These are phyloP conservation scores for Brassica juncea DNA, from an alignment of 345 rosid species.

Conservation along the genomic window DNA sequence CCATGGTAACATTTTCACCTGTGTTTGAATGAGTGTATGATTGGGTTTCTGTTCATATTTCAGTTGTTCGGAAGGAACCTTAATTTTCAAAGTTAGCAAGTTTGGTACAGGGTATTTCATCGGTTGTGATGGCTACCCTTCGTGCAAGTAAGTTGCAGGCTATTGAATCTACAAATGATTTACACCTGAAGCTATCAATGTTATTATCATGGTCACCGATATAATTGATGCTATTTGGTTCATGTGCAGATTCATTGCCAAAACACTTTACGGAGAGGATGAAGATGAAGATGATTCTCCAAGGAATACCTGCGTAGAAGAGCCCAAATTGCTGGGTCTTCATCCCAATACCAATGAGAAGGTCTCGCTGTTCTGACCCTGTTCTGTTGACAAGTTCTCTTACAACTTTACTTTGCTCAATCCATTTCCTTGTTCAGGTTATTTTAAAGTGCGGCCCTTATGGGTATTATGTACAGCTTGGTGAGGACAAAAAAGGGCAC, in stretches of 20 bases:
- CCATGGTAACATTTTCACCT: slow-evolving; percentile 1
- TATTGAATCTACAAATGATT: not conserved
- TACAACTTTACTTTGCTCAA: slow-evolving; percentile 18
- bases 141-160: slow-evolving; percentile 79
- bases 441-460: slow-evolving; percentile 92
- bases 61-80: slow-evolving; percentile 87
- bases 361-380: slow-evolving; percentile 52
- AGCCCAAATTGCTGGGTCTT: slow-evolving; percentile 84
- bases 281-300: slow-evolving; percentile 68
- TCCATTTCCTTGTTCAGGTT: slow-evolving; percentile 51
- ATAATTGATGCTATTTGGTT: not conserved
- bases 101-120: slow-evolving; percentile 86
- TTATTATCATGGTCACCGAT: not conserved
- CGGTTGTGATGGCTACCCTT: slow-evolving; percentile 90
- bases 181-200: not conserved
- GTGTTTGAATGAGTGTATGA: slow-evolving; percentile 9
- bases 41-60: slow-evolving; percentile 38
- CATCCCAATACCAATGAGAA: slow-evolving; percentile 83
- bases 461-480: slow-evolving; percentile 90
- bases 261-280: slow-evolving; percentile 74
- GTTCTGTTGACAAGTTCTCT: slow-evolving; percentile 15
- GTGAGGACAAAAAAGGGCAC: slow-evolving; percentile 77
- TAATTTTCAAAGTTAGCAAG: slow-evolving; percentile 83
- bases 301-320: slow-evolving; percentile 51
- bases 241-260: slow-evolving; percentile 73